phyloP scores from a whole-genome alignment of 768 basidiomycete genomes.

The Leccinum pellstonianum region DNA sequence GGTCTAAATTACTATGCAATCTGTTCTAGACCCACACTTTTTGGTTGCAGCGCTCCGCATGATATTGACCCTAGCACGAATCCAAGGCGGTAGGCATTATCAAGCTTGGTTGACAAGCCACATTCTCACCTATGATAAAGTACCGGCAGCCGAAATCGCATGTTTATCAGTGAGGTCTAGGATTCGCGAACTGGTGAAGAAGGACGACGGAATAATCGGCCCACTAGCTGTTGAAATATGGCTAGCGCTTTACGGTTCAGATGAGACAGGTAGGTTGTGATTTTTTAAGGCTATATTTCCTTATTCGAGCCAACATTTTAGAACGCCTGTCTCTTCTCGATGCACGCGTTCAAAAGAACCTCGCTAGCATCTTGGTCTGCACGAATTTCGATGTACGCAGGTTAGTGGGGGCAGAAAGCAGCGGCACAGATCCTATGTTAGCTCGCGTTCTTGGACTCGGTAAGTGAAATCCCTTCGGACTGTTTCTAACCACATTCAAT shows the following conservation, averaged over 20 bases:
- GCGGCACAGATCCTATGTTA: background rate
- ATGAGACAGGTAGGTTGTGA: no score
- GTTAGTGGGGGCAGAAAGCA: background rate
- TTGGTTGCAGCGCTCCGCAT: conserved; percentile 20
- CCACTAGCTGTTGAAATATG: background rate
- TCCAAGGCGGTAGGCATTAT: conserved; percentile 10
- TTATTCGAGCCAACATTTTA: no score
- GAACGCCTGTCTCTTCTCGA: no score
- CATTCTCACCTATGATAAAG: background rate
- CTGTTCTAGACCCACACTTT: conserved; percentile 2
- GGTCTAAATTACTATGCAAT: background rate
- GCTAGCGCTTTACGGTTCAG: no score
- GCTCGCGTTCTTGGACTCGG: conserved; percentile 18
- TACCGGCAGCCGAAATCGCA: background rate
- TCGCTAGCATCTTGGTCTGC: no score
- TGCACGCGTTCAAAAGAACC: no score
- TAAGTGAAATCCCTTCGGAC: background rate
- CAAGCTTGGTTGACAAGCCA: background rate
- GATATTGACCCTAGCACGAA: conserved; percentile 14
- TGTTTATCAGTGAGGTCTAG: background rate
- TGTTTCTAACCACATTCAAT: background rate
- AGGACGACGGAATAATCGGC: conserved; percentile 9
- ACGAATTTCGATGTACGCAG: background rate
- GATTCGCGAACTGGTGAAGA: conserved; percentile 12
- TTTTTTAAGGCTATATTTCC: no score